Evolutionary conservation across 208 protist species (phyloP).

Genomic region (Leishmania major): DNA sequence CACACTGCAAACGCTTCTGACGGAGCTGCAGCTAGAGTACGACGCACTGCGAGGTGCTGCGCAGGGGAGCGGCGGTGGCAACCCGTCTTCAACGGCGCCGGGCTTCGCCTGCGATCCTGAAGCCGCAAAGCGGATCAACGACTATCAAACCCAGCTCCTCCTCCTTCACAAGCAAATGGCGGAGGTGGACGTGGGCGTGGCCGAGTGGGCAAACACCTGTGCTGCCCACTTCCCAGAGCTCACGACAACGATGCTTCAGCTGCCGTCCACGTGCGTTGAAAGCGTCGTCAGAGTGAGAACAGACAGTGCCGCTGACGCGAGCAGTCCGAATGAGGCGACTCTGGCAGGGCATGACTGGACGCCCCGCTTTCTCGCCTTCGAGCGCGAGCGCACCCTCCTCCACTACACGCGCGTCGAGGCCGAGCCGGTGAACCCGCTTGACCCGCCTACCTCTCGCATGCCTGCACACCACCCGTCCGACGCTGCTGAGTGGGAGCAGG

Average conservation of each 20-base stretch:
- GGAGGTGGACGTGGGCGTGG: slow-evolving; percentile 46
- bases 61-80: neutral
- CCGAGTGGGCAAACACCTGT: slow-evolving; percentile 55
- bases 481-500: slow-evolving; percentile 3
- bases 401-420: slow-evolving; percentile 62
- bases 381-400: slow-evolving; percentile 65
- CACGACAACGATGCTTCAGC: slow-evolving; percentile 28
- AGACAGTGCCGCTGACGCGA: slow-evolving; percentile 8
- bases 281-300: slow-evolving; percentile 5
- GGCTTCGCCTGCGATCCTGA: slow-evolving; percentile 11
- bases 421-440: slow-evolving; percentile 56
- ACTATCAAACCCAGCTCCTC: slow-evolving; percentile 33
- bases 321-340: neutral
- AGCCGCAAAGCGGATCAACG: slow-evolving; percentile 21
- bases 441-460: slow-evolving; percentile 27
- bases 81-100: neutral
- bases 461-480: slow-evolving; percentile 11
- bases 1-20: slow-evolving; percentile 38
- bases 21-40: slow-evolving; percentile 42
- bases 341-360: neutral
- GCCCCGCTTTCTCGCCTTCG: slow-evolving; percentile 51
- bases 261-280: slow-evolving; percentile 53
- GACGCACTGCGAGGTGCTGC: neutral
- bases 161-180: slow-evolving; percentile 43
- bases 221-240: slow-evolving; percentile 59